Base-by-base conservation (phyloP, 495 filamentous ascomycete genomes). In the Viridothelium virens region DNA sequence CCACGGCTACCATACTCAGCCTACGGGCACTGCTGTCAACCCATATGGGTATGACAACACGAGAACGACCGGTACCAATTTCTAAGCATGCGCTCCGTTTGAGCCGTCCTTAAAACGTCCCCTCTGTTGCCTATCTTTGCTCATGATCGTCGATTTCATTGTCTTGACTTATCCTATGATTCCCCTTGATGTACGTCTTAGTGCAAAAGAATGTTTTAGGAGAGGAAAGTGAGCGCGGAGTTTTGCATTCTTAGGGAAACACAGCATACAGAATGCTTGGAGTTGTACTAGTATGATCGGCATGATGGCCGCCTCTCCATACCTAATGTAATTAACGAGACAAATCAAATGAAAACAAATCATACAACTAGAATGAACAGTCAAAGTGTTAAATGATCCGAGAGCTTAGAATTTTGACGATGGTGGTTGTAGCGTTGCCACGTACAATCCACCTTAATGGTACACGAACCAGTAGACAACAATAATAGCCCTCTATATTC, bases 1-100 rank as follows among this genome's bases (percentile, higher is more conserved):
- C 46, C 48, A 65, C 33, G 68, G 68, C 34, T 73, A 70, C 31
- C 69, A 73, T 66, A 73, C 63, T 34, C 65, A 68, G 25, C 71
- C 71, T 16, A 63, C 62, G 14, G 70, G 70, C 16, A 70, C 65
- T n/a, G 68, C 50, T 56, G 68, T 67, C 16, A 73, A 72, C 68
- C 71, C 71, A 7, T 73, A 73, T 47, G 71, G 71, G 7, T 73
- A 72, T 56, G 66, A 67, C 38, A 72, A 68, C 64, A 56, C 63
- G 16, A 61, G 12, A 36, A 63, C n/a, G 18, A 56, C 61, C n/a
- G 69, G 69, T 48, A 70, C 71, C 18, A 59, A 59, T 18, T 59
- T 59, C 14, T 59, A 59, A 36, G 53, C 53, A 11, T 36, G 25
- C 12, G 5, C 2, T 33, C 31, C 7, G 36, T 10, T 7, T 34